Base-by-base conservation (phyloP, 345 rosid genomes). In the Aquilaria yunnanensis region DNA sequence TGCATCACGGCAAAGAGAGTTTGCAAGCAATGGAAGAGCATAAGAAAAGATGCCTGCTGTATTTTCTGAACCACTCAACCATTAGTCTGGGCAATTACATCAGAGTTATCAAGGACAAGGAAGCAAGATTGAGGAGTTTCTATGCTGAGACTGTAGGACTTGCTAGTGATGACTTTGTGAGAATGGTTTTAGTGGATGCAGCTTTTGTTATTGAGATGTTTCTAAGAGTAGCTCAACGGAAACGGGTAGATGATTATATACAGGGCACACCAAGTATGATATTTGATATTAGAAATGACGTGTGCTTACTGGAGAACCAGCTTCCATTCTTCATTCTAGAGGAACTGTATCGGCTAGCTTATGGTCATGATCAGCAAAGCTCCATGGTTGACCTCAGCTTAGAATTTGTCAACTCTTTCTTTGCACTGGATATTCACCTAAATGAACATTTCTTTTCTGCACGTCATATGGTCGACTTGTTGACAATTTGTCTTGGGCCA, bases 281-380 rank as follows among this genome's bases (percentile, higher is more conserved):
- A 14, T 14, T 48, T 2, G 69, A 70, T 6, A n/a, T 72, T 6
- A 59, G 62, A 41, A 67, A 64, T 29, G 77, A 77, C 47, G 2
- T 77, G 56, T 46, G 66, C 9, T 51, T 77, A 45, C 72, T 77
- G 4, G 81, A 77, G 63, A 77, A 77, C 33, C 81, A 77, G 45
- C 58, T 77, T 23, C 81, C 81, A 32, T 34, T 56, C 23, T 56
- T 12, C n/a, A 9, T 67, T 32, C 65, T 70, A 0, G 67, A 55
- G 37, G 2, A 46, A 5, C 10, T 72, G 30, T 67, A 54, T 37
- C 31, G 57, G 43, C 43, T 37, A 37, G 43, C 43, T 37, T 37
- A 37, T 37, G 43, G 43, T 7, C 12, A 6, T 32, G 6, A 30
- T 31, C 41, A 10, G 10, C 37, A n/a, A 54, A 3, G 7, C 43